Conservation (phyloP, 2,329 filamentous ascomycete genomes). For the Pyrenophora graminea region DNA sequence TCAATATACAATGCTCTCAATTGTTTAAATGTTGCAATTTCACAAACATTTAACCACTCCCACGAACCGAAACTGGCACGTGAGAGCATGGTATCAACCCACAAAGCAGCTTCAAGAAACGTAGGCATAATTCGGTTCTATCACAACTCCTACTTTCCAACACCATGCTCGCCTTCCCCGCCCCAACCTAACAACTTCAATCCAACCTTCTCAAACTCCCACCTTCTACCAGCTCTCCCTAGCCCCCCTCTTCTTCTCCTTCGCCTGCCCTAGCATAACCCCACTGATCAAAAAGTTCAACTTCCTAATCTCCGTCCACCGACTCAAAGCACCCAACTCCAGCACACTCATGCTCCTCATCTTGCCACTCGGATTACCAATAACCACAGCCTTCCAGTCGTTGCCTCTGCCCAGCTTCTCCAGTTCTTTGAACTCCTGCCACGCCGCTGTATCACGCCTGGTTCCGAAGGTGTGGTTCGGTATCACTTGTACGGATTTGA, state of each 20-base stretch:
- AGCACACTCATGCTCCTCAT: conserved; percentile 71
- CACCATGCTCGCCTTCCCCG: too few species aligned
- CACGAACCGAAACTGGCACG: too few species aligned
- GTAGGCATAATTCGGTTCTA: neutral
- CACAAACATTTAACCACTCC: too few species aligned
- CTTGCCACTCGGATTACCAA: conserved; percentile 72
- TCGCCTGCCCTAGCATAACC: conserved; percentile 18
- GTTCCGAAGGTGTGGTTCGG: conserved; percentile 60
- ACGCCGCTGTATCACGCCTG: conserved; percentile 37
- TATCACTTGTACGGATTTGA: conserved; percentile 69
- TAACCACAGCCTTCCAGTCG: conserved; percentile 70
- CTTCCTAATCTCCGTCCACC: conserved; percentile 72
- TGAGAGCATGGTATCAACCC: too few species aligned
- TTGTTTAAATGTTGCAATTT: too few species aligned
- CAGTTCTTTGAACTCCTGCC: conserved; percentile 47
- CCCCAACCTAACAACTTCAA: too few species aligned
- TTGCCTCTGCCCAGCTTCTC: conserved; percentile 46
- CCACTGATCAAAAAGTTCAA: conserved; percentile 49
- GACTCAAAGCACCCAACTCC: conserved; percentile 68
- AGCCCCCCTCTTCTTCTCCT: conserved; percentile 14
- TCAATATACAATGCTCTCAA: too few species aligned
- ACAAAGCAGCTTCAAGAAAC: neutral
- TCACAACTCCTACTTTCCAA: neutral
- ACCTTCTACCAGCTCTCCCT: conserved; percentile 7
- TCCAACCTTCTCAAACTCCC: neutral